A percentile compares a stretch with the other conserved stretches of the same genome.
Conservation (phyloP, 169 alveolate genomes). For the Plasmodium cynomolgi region DNA sequence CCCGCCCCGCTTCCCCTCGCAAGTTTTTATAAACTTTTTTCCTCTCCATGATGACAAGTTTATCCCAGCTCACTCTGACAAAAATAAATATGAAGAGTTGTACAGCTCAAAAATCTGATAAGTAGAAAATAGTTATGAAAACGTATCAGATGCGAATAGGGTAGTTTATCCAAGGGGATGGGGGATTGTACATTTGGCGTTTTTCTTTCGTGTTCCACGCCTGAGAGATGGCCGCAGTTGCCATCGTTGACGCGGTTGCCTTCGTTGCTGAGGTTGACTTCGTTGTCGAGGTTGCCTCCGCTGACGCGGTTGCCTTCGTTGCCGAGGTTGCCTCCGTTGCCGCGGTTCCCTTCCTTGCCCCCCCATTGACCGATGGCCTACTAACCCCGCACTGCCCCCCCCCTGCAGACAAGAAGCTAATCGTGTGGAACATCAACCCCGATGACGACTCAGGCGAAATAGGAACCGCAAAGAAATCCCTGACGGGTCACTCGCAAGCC, state of each 20-base stretch:
- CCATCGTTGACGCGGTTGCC: neutral
- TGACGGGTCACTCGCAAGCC: conserved; percentile 94
- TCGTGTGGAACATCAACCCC: conserved; percentile 88
- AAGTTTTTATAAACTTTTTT: conserved; percentile 11
- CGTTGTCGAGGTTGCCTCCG: neutral
- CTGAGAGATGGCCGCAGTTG: neutral
- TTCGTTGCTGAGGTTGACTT: no score
- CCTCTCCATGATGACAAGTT: conserved; percentile 50
- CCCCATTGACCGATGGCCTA: neutral
- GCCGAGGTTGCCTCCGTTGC: neutral
- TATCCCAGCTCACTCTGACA: conserved; percentile 77
- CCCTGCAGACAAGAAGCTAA: conserved; percentile 84
- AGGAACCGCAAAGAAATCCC: conserved; percentile 88
- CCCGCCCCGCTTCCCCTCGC: neutral
- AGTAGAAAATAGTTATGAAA: conserved; percentile 9
- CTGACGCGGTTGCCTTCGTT: neutral
- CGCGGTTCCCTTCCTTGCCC: neutral
- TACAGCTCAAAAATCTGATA: conserved; percentile 55
- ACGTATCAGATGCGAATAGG: neutral
- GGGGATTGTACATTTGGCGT: neutral
- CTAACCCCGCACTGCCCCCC: neutral
- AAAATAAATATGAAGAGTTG: conserved; percentile 47
- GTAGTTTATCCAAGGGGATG: neutral
- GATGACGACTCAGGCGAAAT: conserved; percentile 86
- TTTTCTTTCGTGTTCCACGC: neutral